Percentiles rank a stretch among this genome's conserved stretches.
phyloP scores from a whole-genome alignment of 306 rosid genomes.

The Corylus avellana region DNA sequence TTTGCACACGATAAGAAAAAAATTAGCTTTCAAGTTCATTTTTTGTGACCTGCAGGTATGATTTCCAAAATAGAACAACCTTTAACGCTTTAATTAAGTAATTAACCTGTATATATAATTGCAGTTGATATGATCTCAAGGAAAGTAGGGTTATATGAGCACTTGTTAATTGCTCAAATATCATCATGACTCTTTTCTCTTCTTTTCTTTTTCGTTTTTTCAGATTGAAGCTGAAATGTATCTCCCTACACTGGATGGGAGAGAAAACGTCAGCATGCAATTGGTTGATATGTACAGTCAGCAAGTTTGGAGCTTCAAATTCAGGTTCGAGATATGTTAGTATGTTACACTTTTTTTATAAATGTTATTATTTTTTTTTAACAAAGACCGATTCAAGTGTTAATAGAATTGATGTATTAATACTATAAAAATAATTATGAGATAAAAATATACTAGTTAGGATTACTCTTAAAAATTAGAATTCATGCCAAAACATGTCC shows the following conservation, averaged over 20 bases:
- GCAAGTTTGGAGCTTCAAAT: slow-evolving; percentile 32
- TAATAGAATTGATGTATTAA: too few species aligned
- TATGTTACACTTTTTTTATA: too few species aligned
- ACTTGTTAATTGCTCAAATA: not conserved
- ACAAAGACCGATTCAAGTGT: too few species aligned
- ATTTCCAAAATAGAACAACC: not conserved
- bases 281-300: slow-evolving; percentile 28
- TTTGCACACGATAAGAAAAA: not conserved
- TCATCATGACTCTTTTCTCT: not conserved
- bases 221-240: slow-evolving; percentile 35
- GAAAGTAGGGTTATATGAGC: not conserved
- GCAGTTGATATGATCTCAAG: not conserved
- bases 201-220: not conserved
- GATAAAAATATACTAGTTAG: too few species aligned
- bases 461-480: not conserved
- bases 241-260: slow-evolving; percentile 20
- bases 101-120: not conserved
- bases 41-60: not conserved
- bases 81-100: not conserved
- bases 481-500: not conserved
- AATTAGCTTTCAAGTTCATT: not conserved
- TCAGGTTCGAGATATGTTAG: slow-evolving; percentile 19
- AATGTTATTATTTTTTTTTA: too few species aligned
- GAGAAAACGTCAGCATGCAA: slow-evolving; percentile 20
- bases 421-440: too few species aligned